These are phyloP conservation scores for Escallonia rubra DNA, from an alignment of 129 eudicot genomes.

Conservation along the genomic window DNA sequence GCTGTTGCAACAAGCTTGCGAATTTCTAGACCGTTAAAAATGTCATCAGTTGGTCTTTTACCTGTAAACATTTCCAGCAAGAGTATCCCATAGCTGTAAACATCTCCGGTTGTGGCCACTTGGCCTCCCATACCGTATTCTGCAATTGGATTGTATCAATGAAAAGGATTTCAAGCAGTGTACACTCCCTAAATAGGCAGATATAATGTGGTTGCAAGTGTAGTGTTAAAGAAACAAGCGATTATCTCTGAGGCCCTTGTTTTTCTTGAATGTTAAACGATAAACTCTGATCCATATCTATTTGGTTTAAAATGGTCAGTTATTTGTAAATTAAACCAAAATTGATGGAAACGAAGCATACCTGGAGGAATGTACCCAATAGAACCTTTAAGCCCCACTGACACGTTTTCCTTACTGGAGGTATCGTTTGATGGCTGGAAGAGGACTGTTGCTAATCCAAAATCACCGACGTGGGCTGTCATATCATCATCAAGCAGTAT, in stretches of 20 bases:
- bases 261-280: too few species aligned
- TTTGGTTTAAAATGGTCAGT: neutral
- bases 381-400: constrained; percentile 10
- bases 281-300: too few species aligned
- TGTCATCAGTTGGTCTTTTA: constrained; percentile 31
- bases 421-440: neutral
- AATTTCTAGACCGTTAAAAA: constrained; percentile 9
- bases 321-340: neutral
- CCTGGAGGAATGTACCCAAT: constrained; percentile 21
- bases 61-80: constrained; percentile 30
- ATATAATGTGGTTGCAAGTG: neutral
- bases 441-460: constrained; percentile 20
- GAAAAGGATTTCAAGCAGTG: neutral
- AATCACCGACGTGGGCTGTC: constrained; percentile 24
- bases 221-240: neutral
- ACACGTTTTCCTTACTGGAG: neutral
- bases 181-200: neutral
- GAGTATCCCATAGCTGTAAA: constrained; percentile 32
- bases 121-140: constrained; percentile 26
- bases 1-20: neutral
- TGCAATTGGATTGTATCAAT: neutral
- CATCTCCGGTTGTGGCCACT: constrained; percentile 27
- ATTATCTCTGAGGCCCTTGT: neutral
- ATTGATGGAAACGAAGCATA: neutral
- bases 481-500: constrained; percentile 22